Percentiles rank a stretch among this genome's conserved stretches.
These are phyloP conservation scores for Magnolia kwangsiensis DNA, from an alignment of 164 flowering plant species.

Conservation along the genomic window DNA sequence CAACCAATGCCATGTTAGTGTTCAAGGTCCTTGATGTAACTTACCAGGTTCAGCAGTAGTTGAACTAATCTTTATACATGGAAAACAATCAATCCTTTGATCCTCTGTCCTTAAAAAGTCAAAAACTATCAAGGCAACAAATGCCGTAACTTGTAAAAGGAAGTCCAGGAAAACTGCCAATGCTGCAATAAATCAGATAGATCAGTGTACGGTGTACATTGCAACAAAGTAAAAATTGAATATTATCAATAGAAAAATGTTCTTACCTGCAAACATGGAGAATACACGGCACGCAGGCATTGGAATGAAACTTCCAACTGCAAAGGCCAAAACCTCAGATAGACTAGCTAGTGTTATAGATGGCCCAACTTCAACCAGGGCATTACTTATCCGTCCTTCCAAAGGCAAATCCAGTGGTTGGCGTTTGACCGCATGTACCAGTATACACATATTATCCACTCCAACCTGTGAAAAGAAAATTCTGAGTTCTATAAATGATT, in stretches of 20 bases:
- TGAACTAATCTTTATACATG: slow-evolving; percentile 62
- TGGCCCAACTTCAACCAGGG: slow-evolving; percentile 96
- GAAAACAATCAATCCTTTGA: slow-evolving; percentile 85
- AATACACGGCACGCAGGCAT: slow-evolving; percentile 99
- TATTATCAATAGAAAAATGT: neutral
- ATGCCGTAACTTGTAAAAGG: slow-evolving; percentile 95
- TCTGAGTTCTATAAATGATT: neutral
- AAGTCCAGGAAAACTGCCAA: slow-evolving; percentile 95
- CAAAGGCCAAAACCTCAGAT: slow-evolving; percentile 93
- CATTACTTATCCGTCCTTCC: slow-evolving; percentile 84
- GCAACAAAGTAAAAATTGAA: neutral
- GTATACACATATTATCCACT: slow-evolving; percentile 96
- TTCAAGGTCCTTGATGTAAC: slow-evolving; percentile 27
- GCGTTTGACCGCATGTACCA: slow-evolving; percentile 91
- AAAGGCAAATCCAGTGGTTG: slow-evolving; percentile 73
- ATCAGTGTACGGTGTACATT: neutral
- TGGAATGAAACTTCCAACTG: slow-evolving; percentile 93
- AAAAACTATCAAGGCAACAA: slow-evolving; percentile 89
- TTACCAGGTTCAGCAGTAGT: slow-evolving; percentile 39
- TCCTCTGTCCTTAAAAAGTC: slow-evolving; percentile 84
- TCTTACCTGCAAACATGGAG: slow-evolving; percentile 97
- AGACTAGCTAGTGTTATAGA: slow-evolving; percentile 93
- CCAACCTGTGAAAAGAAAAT: slow-evolving; percentile 60
- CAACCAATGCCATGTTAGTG: neutral
- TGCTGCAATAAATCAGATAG: slow-evolving; percentile 46